Base-by-base conservation (phyloP, 257 asterid species). In the Fraxinus anomala region DNA sequence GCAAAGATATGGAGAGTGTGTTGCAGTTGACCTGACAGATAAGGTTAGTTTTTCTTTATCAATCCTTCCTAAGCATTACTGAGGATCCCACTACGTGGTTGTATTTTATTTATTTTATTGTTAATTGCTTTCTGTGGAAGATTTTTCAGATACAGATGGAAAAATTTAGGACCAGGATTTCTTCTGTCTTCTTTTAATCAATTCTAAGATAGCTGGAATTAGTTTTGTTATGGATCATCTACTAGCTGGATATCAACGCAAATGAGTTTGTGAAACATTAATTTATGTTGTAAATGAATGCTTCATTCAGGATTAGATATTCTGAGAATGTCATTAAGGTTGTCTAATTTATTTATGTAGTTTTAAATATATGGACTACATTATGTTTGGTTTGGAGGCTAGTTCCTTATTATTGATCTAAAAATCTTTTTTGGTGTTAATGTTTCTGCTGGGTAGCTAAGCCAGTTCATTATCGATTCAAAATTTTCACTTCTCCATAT, bases 21-120 rank as follows among this genome's bases (percentile, higher is more conserved):
- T 89, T 83, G 99, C 90, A 65, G 90, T 92, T 86, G 97, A 96
- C 89, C 88, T 96, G 70, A 92, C 97, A 5, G 90, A 96, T 87
- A 91, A 93, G 97, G 99, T 92, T 79, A 73, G 83, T 73, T 76
- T 68, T 83, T 75, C 75, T 81, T 78, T 76, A 61, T 77, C 56
- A 40, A 73, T 61, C n/a, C 69, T 31, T 74, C 75, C 49, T 72
- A 65, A 44, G 51, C 70, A 68, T 74, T 76, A 37, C 76, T 73
- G 72, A 79, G 40, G 75, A 72, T 54, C 74, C 39, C 47, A 72
- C 42, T 70, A n/a, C n/a, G 70, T 59, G 49, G 76, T 36, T 66
- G 19, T 44, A 37, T 67, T 70, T 69, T 63, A 33, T 16, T 28
- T 67, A 5, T 72, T 79, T 65, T 26, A n/a, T 49, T 70, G 33